Conservation (phyloP, 2,329 filamentous ascomycete species). For the Harringtonia aguacate region DNA sequence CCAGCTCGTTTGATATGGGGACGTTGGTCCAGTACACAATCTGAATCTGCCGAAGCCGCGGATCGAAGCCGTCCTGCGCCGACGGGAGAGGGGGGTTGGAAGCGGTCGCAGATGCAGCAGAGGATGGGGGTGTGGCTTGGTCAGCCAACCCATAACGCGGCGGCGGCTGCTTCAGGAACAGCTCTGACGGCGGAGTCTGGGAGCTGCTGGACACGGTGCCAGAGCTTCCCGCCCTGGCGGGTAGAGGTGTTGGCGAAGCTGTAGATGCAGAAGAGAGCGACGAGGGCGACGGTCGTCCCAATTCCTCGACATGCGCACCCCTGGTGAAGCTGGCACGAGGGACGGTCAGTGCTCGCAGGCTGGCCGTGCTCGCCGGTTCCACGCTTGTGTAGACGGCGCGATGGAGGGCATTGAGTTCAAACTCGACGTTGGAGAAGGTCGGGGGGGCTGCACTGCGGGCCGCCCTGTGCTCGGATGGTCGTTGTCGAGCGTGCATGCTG, state of each 20-base stretch:
- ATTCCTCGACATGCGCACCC: no score
- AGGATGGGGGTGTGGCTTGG: no score
- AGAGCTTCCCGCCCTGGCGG: no score
- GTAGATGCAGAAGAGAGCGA: no score
- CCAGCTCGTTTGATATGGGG: constrained; percentile 6
- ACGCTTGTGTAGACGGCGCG: background rate
- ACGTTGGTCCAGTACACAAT: constrained; percentile 10
- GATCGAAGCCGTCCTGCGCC: no score
- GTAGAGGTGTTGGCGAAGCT: no score
- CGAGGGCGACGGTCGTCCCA: no score
- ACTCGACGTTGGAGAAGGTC: background rate
- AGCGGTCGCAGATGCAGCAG: no score
- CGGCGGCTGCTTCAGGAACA: no score
- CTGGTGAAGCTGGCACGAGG: background rate
- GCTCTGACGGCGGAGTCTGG: no score
- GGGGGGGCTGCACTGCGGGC: background rate
- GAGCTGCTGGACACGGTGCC: background rate
- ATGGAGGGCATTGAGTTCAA: background rate
- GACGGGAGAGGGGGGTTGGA: no score
- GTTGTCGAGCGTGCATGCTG: background rate
- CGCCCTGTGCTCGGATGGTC: background rate
- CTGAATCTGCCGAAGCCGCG: constrained; percentile 1
- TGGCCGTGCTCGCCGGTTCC: background rate
- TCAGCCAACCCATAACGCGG: no score
- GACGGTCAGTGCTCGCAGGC: background rate